Evolutionary conservation across 176 grass and related monocot species (phyloP).

Genomic region (Rhipidocladum racemiflorum): DNA sequence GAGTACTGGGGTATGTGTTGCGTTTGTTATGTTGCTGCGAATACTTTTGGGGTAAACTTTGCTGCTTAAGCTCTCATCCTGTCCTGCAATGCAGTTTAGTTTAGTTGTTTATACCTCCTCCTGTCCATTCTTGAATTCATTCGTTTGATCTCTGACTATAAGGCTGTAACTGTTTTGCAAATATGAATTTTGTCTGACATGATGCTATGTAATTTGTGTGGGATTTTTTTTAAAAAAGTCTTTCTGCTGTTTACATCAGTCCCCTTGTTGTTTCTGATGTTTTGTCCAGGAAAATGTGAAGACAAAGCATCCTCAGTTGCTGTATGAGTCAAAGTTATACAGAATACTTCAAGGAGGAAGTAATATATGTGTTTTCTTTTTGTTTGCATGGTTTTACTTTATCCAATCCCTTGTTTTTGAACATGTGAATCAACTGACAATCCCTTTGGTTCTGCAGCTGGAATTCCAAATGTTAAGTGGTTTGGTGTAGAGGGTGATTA

Average conservation of each 20-base stretch:
- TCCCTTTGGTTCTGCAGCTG: conserved; percentile 44
- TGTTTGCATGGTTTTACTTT: background rate
- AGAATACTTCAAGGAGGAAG: conserved; percentile 89
- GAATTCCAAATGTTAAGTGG: conserved; percentile 78
- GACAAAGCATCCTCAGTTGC: conserved; percentile 77
- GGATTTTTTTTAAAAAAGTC: background rate
- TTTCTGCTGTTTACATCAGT: conserved; percentile 6
- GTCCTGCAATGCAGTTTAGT: background rate
- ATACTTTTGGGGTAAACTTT: background rate
- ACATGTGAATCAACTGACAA: background rate
- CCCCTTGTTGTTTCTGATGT: conserved; percentile 5
- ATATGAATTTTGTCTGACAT: background rate
- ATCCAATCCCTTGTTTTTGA: background rate
- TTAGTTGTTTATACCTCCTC: background rate
- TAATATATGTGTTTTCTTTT: conserved; percentile 35
- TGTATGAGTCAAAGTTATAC: conserved; percentile 78
- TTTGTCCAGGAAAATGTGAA: conserved; percentile 70
- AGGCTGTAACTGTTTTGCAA: background rate
- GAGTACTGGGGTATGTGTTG: no score
- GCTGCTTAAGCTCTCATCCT: background rate
- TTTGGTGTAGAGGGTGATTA: conserved; percentile 92
- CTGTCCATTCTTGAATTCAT: no score
- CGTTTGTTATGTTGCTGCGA: no score
- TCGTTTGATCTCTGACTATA: background rate
- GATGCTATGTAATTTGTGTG: background rate